Conservation (phyloP, 305 asterid genomes). For the Stenogyne calaminthoides region DNA sequence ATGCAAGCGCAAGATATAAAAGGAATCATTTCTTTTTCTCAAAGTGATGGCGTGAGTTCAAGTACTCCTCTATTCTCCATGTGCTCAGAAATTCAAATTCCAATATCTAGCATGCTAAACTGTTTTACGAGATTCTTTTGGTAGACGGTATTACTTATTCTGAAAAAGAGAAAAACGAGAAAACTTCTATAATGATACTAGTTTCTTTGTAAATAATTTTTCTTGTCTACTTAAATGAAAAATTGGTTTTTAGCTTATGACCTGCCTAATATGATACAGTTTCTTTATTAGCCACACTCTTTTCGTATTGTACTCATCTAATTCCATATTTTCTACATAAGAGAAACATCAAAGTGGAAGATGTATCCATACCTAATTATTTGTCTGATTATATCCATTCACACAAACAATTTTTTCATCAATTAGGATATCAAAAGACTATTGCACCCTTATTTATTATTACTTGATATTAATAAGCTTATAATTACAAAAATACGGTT, state of each 20-base stretch:
- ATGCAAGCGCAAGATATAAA: conserved; percentile 32
- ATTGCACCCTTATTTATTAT: no score
- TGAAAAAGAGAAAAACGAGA: conserved; percentile 32
- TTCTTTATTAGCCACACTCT: no score
- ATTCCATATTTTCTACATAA: conserved; percentile 4
- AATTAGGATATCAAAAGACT: no score
- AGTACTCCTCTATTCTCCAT: conserved; percentile 28
- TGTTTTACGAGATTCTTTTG: conserved; percentile 28
- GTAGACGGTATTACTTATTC: conserved; percentile 30
- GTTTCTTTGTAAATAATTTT: conserved; percentile 16
- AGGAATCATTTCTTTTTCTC: conserved; percentile 36
- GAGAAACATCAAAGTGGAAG: conserved; percentile 16
- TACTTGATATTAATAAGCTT: no score
- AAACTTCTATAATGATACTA: conserved; percentile 10
- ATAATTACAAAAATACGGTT: no score
- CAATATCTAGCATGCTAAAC: conserved; percentile 36
- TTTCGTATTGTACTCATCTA: conserved; percentile 9
- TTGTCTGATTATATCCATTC: no score
- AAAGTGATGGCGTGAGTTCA: conserved; percentile 33
- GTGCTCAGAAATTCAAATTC: conserved; percentile 33
- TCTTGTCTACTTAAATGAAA: conserved; percentile 10
- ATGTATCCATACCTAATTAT: no score
- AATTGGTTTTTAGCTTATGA: not conserved
- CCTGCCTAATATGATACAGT: no score
- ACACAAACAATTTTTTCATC: no score